Base-by-base conservation (phyloP, 176 grass and related monocot genomes). In the Lolium multiflorum region DNA sequence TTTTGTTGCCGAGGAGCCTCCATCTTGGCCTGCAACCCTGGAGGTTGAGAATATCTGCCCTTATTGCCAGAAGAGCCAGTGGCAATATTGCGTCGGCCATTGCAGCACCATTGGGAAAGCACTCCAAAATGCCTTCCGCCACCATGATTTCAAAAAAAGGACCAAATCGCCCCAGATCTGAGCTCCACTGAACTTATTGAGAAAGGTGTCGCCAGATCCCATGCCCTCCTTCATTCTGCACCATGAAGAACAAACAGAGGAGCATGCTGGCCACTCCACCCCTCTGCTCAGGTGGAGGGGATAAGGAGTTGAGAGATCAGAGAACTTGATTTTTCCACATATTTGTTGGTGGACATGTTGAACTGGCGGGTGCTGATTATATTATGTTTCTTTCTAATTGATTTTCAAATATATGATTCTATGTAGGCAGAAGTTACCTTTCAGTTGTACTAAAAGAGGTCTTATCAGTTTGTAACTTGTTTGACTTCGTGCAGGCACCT, bases 401-500 rank as follows among this genome's bases (percentile, higher is more conserved):
- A 12, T 73, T 72, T 71, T 71, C 21, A 58, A 66, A 50, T 1
- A 18, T 76, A 9, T 76, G 43, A 54, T 85, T 11, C 38, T 18
- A 38, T 20, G 43, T 65, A 18, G 15, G 51, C 49, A 35, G 2
- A 77, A 86, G 5, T 35, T 83, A 14, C 26, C 28, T 77, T 37
- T 57, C 31, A 62, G 15, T 82, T 67, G 46, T 71, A 43, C 61
- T 82, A 50, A 76, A 77, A 71, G 15, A 82, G 85, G 14, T 15
- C 9, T 60, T 52, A 50, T 43, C n/a, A 16, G 35, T 86, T 62
- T 26, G 51, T 61, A 26, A 61, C n/a, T 66, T 83, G 64, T 55
- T 70, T 60, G 50, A 38, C 83, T 83, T 54, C 63, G 60, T n/a
- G 78, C 50, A 98, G 93, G 91, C 80, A 80, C 91, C 93, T 78